Evolutionary conservation across 495 filamentous ascomycete species (phyloP), one percentile per base, ranked within the genome.

Genomic region (Beverwykella pulmonaria): DNA sequence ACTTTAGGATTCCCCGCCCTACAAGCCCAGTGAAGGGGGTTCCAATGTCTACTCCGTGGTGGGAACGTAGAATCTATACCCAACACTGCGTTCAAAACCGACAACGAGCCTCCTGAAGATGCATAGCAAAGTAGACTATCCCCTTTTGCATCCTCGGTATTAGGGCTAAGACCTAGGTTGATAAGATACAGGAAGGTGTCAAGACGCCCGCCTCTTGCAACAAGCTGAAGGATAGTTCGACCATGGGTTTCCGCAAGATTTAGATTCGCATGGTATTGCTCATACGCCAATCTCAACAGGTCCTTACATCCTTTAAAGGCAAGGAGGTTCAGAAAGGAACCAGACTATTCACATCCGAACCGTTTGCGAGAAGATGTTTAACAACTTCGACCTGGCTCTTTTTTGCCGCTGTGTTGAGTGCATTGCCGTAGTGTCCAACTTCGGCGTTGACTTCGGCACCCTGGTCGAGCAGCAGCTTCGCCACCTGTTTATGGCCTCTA

Each of bases 151-250:
- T 57, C 54, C 34, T n/a, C 15, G 7, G 54, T 39, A 9, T 6
- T 22, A 39, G 29, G 54, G 32, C 34, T n/a, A 39, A 57, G 25
- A 17, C 54, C 54, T 57, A 34, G 15, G 30, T 39, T 57, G 19
- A 57, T 3, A 20, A 57, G 54, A 39, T 57, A 57, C 15, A 29
- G 25, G 30, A 57, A 57, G 2, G 54, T 36, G 30, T 57, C 54
- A 36, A 57, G 15, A 39, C 32, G 29, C 15, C 54, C 54, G 25
- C 54, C 54, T 36, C 54, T 57, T 39, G 54, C 25, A 36, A 26
- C 54, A 57, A 57, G 54, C n/a, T 57, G 54, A 57, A 57, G 54
- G 23, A 26, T 3, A 57, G 25, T 57, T 15, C 54, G 3, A 34
- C 54, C 29, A 39, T 57, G 54, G 32, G 25, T 2, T 32, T 57